These are phyloP conservation scores for Phialophora chinensis DNA, from an alignment of 2,329 filamentous ascomycete species.

Conservation along the genomic window DNA sequence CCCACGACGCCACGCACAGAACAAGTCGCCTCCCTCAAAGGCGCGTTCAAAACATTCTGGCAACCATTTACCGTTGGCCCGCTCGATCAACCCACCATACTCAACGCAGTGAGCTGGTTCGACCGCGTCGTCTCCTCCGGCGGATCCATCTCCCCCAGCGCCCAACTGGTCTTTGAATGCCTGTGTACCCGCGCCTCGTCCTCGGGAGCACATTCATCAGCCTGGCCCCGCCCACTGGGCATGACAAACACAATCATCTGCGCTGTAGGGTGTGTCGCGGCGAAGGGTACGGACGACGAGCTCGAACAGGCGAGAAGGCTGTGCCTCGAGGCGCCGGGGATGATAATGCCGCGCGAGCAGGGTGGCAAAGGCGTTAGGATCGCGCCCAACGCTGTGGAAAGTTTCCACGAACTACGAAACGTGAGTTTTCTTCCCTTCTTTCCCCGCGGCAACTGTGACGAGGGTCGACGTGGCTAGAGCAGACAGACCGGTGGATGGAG, in stretches of 20 bases:
- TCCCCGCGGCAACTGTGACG: neutral
- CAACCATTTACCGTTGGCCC: conserved; percentile 12
- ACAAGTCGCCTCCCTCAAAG: conserved; percentile 18
- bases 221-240: conserved; percentile 27
- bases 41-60: conserved; percentile 21
- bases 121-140: conserved; percentile 12
- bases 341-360: conserved; percentile 6
- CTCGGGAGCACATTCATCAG: conserved; percentile 9
- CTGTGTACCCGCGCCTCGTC: conserved; percentile 26
- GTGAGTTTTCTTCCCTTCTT: conserved; percentile 15
- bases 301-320: conserved; percentile 16
- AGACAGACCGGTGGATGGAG: neutral
- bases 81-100: conserved; percentile 20
- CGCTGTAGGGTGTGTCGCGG: conserved; percentile 18
- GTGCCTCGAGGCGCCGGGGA: conserved; percentile 2
- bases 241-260: conserved; percentile 24
- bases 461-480: neutral
- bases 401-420: conserved; percentile 27
- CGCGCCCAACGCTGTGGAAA: conserved; percentile 26
- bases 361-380: conserved; percentile 6
- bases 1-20: conserved; percentile 2
- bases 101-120: conserved; percentile 16
- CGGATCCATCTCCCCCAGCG: conserved; percentile 13
- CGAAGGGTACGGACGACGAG: conserved; percentile 10
- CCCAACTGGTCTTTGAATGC: conserved; percentile 27